A percentile compares a stretch with the other conserved stretches of the same genome.
phyloP scores from a whole-genome alignment of 805 yeast genomes.

The Wickerhamiella cacticola region DNA sequence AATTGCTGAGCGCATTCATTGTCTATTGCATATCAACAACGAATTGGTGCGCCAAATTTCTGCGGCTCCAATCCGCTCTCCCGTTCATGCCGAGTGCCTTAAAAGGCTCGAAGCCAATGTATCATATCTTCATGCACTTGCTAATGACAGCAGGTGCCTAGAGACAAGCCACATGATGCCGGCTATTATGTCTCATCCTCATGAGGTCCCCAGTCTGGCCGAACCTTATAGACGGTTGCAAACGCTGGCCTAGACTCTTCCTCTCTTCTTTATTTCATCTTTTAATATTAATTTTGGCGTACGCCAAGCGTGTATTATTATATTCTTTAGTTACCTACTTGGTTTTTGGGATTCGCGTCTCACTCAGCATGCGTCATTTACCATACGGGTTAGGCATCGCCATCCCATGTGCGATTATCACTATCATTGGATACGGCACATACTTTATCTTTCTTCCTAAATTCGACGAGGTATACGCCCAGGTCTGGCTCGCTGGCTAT shows the following conservation, averaged over 20 bases:
- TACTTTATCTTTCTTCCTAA: background rate
- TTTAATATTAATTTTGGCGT: background rate
- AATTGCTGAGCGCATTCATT: slow-evolving; percentile 7
- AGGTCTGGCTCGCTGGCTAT: slow-evolving; percentile 14
- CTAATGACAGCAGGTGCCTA: slow-evolving; percentile 1
- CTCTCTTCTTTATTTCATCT: background rate
- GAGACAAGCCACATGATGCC: slow-evolving; percentile 4
- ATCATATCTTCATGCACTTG: slow-evolving; percentile 8
- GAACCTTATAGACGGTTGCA: slow-evolving; percentile 9
- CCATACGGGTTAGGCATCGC: slow-evolving; percentile 13
- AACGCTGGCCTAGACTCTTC: background rate
- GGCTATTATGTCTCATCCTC: background rate
- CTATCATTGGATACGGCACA: slow-evolving; percentile 8
- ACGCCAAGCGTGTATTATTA: too few species aligned
- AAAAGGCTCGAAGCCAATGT: slow-evolving; percentile 8
- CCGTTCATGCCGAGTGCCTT: slow-evolving; percentile 4
- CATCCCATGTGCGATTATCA: slow-evolving; percentile 12
- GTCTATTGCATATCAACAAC: slow-evolving; percentile 9
- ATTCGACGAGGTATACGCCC: background rate
- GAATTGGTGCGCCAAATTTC: slow-evolving; percentile 6
- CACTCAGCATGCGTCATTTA: slow-evolving; percentile 10
- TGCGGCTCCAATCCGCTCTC: background rate
- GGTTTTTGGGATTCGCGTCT: background rate
- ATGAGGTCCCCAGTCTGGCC: background rate
- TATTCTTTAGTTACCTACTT: background rate